Conservation (phyloP, 257 asterid species). For the Solanum boliviense region DNA sequence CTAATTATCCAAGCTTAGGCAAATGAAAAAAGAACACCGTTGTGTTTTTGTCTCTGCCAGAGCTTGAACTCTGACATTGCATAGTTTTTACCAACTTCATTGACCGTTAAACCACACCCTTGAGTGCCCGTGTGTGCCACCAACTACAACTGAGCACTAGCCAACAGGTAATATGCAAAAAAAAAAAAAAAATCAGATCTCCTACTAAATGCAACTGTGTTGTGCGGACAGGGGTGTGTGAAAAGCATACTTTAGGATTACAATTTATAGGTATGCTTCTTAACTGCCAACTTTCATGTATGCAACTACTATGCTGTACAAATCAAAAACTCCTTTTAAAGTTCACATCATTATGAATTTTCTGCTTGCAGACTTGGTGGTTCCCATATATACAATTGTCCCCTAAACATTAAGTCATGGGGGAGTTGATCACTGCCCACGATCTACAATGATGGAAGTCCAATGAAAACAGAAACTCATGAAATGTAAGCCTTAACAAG, state of each 20-base stretch:
- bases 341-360: background rate
- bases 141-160: background rate
- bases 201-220: background rate
- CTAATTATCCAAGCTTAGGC: background rate
- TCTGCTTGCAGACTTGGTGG: background rate
- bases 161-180: background rate
- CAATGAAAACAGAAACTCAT: conserved; percentile 7
- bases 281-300: background rate
- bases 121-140: too few species aligned
- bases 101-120: background rate
- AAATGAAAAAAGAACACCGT: background rate
- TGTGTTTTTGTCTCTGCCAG: background rate
- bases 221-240: too few species aligned
- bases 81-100: background rate
- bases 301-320: background rate
- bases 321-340: background rate
- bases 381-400: background rate
- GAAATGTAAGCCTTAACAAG: conserved; percentile 80
- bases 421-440: background rate
- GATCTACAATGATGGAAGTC: background rate
- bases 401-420: background rate
- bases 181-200: background rate
- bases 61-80: background rate
- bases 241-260: background rate
- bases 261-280: background rate